These are phyloP conservation scores for Leptographium wingfieldii DNA, from an alignment of 2,329 filamentous ascomycete species.

Conservation along the genomic window DNA sequence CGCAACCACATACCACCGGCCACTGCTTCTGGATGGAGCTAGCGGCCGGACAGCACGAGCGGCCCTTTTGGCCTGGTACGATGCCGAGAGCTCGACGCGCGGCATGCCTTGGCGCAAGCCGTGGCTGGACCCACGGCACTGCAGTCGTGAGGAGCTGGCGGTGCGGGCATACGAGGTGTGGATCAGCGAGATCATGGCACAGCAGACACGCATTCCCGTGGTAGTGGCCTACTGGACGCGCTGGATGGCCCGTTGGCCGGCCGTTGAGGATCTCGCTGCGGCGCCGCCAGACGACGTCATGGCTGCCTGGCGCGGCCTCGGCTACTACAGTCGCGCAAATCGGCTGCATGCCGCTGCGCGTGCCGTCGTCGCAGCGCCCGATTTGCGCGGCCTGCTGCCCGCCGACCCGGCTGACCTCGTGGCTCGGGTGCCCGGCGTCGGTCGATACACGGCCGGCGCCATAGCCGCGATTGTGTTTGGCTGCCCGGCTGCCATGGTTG, in stretches of 20 bases:
- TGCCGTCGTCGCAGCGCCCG: constrained; percentile 30
- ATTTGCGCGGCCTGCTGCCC: constrained; percentile 36
- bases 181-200: constrained; percentile 56
- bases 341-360: constrained; percentile 45
- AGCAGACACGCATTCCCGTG: constrained; percentile 50
- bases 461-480: constrained; percentile 52
- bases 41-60: constrained; percentile 18
- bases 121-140: constrained; percentile 35
- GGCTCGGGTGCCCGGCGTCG: constrained; percentile 43
- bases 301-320: constrained; percentile 45
- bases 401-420: constrained; percentile 30
- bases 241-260: constrained; percentile 50
- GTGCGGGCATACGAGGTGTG: constrained; percentile 51
- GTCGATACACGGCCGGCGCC: constrained; percentile 50
- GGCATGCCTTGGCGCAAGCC: constrained; percentile 47
- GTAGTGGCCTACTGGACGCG: constrained; percentile 51
- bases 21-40: constrained; percentile 30
- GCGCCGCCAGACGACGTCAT: constrained; percentile 44
- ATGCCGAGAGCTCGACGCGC: constrained; percentile 31
- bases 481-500: constrained; percentile 44
- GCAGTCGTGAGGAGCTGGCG: constrained; percentile 23
- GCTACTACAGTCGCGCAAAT: constrained; percentile 52
- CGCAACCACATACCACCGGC: constrained; percentile 32
- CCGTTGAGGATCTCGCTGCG: constrained; percentile 39
- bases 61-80: constrained; percentile 39